A percentile compares a stretch with the other conserved stretches of the same genome.
These are phyloP conservation scores for Amaranthus tricolor DNA, from an alignment of 179 eudicot genomes.

Conservation along the genomic window DNA sequence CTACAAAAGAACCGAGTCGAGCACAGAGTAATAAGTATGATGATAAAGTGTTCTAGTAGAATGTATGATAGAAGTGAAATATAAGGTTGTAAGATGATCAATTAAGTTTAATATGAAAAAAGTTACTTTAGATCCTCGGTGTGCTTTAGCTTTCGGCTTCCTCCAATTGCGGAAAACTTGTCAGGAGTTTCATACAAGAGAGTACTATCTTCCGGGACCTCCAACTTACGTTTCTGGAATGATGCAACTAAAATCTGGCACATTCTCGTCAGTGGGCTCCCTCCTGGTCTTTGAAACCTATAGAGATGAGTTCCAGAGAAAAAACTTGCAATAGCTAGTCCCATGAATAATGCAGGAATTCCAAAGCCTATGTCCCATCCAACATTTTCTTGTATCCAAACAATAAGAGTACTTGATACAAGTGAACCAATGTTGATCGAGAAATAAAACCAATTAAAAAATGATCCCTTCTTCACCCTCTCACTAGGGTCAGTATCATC, in stretches of 20 bases:
- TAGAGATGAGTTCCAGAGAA: constrained; percentile 53
- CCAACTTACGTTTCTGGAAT: constrained; percentile 36
- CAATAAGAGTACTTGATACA: constrained; percentile 52
- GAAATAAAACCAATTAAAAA: constrained; percentile 76
- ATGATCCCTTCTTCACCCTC: constrained; percentile 58
- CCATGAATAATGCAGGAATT: constrained; percentile 68
- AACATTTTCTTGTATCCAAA: constrained; percentile 63
- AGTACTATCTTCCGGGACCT: constrained; percentile 33
- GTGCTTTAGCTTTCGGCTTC: constrained; percentile 57
- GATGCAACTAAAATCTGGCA: constrained; percentile 61
- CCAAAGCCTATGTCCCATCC: constrained; percentile 75
- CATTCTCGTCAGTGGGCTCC: constrained; percentile 59
- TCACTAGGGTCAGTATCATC: constrained; percentile 63
- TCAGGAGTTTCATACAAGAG: constrained; percentile 47
- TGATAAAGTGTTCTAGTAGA: too few relatives aligned
- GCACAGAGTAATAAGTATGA: not conserved
- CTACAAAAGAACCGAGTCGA: not conserved
- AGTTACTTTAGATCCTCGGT: constrained; percentile 45
- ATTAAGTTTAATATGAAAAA: constrained; percentile 20
- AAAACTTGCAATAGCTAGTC: constrained; percentile 51
- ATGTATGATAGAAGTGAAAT: too few relatives aligned
- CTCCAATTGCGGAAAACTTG: constrained; percentile 40
- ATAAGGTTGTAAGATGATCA: too few relatives aligned
- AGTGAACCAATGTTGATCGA: constrained; percentile 64
- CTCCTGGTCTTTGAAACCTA: constrained; percentile 56